Conservation (phyloP, 345 rosid species). For the Capsella bursapastoris region DNA sequence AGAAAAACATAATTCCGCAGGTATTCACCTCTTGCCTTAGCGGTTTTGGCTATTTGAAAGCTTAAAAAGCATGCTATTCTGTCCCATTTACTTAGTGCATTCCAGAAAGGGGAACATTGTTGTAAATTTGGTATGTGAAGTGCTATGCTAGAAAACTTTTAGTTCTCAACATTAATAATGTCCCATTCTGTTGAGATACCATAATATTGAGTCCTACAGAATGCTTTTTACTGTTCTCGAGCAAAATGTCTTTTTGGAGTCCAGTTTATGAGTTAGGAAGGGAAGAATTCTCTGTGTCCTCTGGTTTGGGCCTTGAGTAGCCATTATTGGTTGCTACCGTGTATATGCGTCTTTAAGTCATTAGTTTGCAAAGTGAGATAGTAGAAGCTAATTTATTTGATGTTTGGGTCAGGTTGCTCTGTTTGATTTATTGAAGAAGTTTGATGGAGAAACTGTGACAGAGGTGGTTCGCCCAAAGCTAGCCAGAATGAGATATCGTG, state of each 20-base stretch:
- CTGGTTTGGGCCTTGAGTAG: not conserved
- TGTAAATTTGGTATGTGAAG: not conserved
- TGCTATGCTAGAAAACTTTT: not conserved
- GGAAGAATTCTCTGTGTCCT: constrained; percentile 1
- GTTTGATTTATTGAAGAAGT: constrained; percentile 87
- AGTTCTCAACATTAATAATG: not conserved
- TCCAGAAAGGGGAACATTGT: not conserved
- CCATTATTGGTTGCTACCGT: constrained; percentile 1
- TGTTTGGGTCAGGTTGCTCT: constrained; percentile 73
- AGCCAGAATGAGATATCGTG: constrained; percentile 86
- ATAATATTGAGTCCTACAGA: not conserved
- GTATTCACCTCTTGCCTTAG: constrained; percentile 45
- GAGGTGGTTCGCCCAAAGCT: constrained; percentile 86
- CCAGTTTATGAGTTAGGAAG: not conserved
- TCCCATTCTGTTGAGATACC: constrained; percentile 7
- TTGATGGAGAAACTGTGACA: constrained; percentile 89
- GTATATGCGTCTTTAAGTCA: not conserved
- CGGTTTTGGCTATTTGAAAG: not conserved
- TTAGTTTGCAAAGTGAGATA: constrained; percentile 1
- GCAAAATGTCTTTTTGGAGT: not conserved
- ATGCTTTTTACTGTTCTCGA: not conserved
- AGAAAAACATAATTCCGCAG: constrained; percentile 98
- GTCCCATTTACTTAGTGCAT: constrained; percentile 7
- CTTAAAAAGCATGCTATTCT: constrained; percentile 16
- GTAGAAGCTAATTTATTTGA: constrained; percentile 26